Conservation (phyloP, 2,329 filamentous ascomycete genomes). For the Alternaria gaisen region DNA sequence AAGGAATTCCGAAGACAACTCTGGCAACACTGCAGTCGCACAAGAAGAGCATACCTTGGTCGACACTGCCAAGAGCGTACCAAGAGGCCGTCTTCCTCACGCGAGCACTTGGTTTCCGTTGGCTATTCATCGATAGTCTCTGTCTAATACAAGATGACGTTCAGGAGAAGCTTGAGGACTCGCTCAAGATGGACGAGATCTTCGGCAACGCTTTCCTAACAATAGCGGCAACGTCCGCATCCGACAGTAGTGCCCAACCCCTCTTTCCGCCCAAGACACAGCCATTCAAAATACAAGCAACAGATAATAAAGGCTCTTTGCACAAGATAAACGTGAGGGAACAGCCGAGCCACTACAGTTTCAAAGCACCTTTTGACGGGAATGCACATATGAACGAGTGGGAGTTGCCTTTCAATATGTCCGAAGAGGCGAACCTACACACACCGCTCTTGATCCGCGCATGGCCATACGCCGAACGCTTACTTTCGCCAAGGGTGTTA, state of each 20-base stretch:
- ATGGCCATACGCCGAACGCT: slow-evolving; percentile 46
- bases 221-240: slow-evolving; percentile 45
- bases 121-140: slow-evolving; percentile 49
- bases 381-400: slow-evolving; percentile 48
- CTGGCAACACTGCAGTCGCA: slow-evolving; percentile 35
- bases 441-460: slow-evolving; percentile 46
- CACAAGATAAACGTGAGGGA: slow-evolving; percentile 46
- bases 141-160: slow-evolving; percentile 46
- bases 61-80: slow-evolving; percentile 42
- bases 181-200: slow-evolving; percentile 39
- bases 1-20: slow-evolving; percentile 42
- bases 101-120: slow-evolving; percentile 46
- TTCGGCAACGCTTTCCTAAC: slow-evolving; percentile 47
- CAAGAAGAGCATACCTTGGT: slow-evolving; percentile 42
- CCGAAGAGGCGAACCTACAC: slow-evolving; percentile 39
- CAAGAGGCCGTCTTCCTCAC: slow-evolving; percentile 50
- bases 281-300: slow-evolving; percentile 46
- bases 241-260: slow-evolving; percentile 39
- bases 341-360: slow-evolving; percentile 49
- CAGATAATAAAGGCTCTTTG: slow-evolving; percentile 44
- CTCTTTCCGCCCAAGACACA: slow-evolving; percentile 36
- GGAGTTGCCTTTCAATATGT: slow-evolving; percentile 46
- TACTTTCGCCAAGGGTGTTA: slow-evolving; percentile 43
- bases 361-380: slow-evolving; percentile 47
- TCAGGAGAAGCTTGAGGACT: slow-evolving; percentile 38